Base-by-base conservation (phyloP, 176 grass and related monocot species). In the Paspalum vaginatum region DNA sequence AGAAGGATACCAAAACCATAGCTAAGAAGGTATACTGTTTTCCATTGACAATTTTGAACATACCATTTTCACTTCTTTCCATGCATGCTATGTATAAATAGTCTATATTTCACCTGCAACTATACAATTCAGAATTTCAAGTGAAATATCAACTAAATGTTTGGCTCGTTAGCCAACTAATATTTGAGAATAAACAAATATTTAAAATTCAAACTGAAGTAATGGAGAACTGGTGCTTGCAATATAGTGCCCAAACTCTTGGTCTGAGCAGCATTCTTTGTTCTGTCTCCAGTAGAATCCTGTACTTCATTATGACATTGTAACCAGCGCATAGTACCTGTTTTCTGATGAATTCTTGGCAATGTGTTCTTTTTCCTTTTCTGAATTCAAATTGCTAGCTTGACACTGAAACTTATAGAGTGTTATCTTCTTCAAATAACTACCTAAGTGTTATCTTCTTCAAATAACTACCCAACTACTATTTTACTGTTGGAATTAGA, bases 1-100 rank as follows among this genome's bases (percentile, higher is more conserved):
- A 91, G 81, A 98, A 89, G 80, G 95, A 94, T 44, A 89, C 79
- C 26, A 94, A 90, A 83, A 98, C 95, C 21, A 70, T 94, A 51
- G 95, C 92, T 61, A 98, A 98, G 80, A 98, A 98, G 95, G 95
- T 98, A 89, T 61, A 63, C 3, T 22, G 44, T 60, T 42, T 24
- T n/a, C 54, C 20, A 48, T 49, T 75, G 17, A 25, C 50, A 44
- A 20, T 61, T 14, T 22, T 5, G 14, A 48, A 11, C 50, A 50
- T 41, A 27, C 4, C 21, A n/a, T n/a, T 37, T 55, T 79, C 16
- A 49, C 38, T 75, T 88, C 4, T 74, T 25, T 61, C 14, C 9
- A 38, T 79, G 45, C 51, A 13, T 14, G 53, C 13, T 75, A 27
- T 84, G 63, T 68, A 60, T 25, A 68, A 45, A 74, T 15, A 47